These are phyloP conservation scores for Aspergillus fructus DNA, from an alignment of 2,329 filamentous ascomycete species.

Conservation along the genomic window DNA sequence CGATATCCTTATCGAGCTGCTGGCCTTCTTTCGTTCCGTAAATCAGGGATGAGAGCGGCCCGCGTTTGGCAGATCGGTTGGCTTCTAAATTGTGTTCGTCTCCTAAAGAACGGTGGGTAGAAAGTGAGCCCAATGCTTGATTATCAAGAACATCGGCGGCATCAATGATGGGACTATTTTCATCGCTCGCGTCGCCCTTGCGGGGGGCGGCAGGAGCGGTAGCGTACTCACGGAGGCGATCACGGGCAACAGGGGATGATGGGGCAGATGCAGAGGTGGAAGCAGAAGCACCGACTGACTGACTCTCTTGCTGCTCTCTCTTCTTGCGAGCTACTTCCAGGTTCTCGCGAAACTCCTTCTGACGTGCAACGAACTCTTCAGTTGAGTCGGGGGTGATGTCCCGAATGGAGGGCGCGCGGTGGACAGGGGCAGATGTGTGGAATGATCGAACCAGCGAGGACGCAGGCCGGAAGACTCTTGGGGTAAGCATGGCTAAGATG, in stretches of 20 bases:
- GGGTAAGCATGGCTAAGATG: constrained; percentile 39
- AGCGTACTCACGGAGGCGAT: constrained; percentile 37
- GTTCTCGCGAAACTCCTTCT: constrained; percentile 82
- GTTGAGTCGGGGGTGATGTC: constrained; percentile 76
- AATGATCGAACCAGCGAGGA: constrained; percentile 57
- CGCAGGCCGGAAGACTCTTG: constrained; percentile 51
- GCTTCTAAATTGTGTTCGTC: constrained; percentile 62
- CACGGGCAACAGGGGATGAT: constrained; percentile 30
- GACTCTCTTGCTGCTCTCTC: constrained; percentile 82
- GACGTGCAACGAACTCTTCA: constrained; percentile 75
- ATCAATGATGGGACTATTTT: constrained; percentile 36
- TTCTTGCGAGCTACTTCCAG: constrained; percentile 72
- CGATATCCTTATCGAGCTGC: constrained; percentile 91
- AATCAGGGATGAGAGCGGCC: constrained; percentile 79
- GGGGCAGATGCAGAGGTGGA: constrained; percentile 44
- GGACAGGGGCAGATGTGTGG: constrained; percentile 52
- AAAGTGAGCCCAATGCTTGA: constrained; percentile 61
- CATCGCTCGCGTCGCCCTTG: constrained; percentile 47
- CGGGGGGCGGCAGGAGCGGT: constrained; percentile 44
- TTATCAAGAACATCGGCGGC: constrained; percentile 42
- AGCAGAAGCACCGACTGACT: constrained; percentile 54
- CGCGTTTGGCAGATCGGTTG: constrained; percentile 63
- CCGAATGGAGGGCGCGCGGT: constrained; percentile 71
- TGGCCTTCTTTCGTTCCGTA: constrained; percentile 96
- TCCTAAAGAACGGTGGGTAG: constrained; percentile 50